Percentiles rank a stretch among this genome's conserved stretches.
Evolutionary conservation across 2,329 filamentous ascomycete species (phyloP).

Genomic region (Colletotrichum sp.): DNA sequence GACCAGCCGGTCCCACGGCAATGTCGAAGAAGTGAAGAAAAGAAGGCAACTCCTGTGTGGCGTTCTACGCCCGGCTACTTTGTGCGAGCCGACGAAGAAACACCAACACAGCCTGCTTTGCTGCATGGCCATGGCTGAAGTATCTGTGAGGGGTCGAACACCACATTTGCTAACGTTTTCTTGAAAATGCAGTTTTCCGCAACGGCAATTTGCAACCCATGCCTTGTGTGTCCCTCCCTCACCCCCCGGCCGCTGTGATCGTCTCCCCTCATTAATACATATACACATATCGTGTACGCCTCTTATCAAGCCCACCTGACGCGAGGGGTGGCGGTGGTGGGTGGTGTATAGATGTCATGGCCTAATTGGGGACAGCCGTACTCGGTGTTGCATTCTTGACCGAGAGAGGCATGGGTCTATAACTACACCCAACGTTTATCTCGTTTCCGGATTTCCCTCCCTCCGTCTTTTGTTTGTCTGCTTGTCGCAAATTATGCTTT

Average conservation of each 20-base stretch:
- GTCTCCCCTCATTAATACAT: background rate
- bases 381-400: background rate
- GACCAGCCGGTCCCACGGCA: background rate
- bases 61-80: conserved; percentile 3
- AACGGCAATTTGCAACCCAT: background rate
- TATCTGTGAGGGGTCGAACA: background rate
- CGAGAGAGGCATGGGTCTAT: background rate
- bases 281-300: background rate
- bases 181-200: conserved; percentile 11
- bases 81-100: background rate
- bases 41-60: conserved; percentile 9
- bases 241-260: background rate
- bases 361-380: background rate
- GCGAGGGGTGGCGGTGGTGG: background rate
- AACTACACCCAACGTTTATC: background rate
- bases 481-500: background rate
- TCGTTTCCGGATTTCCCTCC: background rate
- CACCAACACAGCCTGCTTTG: background rate
- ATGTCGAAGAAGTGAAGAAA: background rate
- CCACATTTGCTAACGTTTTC: background rate
- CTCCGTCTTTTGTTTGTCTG: background rate
- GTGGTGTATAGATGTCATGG: background rate
- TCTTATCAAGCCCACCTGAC: conserved; percentile 6
- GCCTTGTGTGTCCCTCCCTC: background rate
- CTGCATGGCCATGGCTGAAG: background rate